Percentiles rank a stretch among this genome's conserved stretches.
Conservation (phyloP, 139 green algal species). For the Astrephomene gubernaculifera region DNA sequence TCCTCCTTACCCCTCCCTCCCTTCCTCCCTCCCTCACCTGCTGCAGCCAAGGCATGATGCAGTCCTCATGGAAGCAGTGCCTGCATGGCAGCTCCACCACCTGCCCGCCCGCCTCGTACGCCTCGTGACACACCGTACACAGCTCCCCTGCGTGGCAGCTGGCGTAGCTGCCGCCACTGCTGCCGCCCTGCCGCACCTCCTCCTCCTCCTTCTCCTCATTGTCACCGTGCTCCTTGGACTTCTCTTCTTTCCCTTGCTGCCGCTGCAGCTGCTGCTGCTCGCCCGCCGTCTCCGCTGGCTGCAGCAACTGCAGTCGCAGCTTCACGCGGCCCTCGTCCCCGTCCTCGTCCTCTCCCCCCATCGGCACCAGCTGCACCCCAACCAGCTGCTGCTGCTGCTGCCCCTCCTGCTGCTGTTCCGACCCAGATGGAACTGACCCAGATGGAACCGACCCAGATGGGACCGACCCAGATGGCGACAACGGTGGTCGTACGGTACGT, state of each 20-base stretch:
- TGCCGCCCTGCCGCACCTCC: neutral
- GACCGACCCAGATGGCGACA: too few relatives aligned
- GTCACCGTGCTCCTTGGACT: too few relatives aligned
- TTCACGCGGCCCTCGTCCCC: neutral
- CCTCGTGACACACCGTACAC: slow-evolving; percentile 54
- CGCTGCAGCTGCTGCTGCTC: neutral
- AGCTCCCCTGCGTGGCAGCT: slow-evolving; percentile 26
- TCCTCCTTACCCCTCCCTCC: neutral
- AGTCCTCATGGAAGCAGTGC: slow-evolving; percentile 59
- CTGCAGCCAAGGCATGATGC: slow-evolving; percentile 52
- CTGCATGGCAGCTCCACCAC: slow-evolving; percentile 53
- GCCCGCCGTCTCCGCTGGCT: too few relatives aligned
- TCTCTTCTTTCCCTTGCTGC: too few relatives aligned
- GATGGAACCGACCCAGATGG: too few relatives aligned
- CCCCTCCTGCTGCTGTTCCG: neutral
- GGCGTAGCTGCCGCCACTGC: neutral
- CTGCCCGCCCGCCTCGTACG: neutral
- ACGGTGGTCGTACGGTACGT: neutral
- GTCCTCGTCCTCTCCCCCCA: neutral
- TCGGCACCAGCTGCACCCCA: neutral
- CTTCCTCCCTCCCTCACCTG: slow-evolving; percentile 30
- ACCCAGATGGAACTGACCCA: too few relatives aligned
- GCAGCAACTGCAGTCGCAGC: too few relatives aligned
- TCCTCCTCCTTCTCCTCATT: too few relatives aligned
- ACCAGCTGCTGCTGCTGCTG: neutral